phyloP scores from a whole-genome alignment of 257 asterid genomes.

The Solanum virginianum region DNA sequence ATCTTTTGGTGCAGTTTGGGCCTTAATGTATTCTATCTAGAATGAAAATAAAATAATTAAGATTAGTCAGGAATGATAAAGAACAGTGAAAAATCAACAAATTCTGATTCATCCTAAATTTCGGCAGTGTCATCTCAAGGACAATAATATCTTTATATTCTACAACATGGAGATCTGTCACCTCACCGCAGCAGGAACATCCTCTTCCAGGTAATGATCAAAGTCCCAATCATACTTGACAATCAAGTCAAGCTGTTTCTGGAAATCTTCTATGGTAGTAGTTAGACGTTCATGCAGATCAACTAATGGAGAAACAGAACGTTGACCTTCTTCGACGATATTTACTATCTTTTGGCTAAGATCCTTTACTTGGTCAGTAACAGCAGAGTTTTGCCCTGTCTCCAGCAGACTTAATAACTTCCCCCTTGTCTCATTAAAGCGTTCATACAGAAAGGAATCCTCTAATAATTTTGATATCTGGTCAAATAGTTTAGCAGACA shows the following conservation, averaged over 20 bases:
- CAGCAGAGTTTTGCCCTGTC: conserved; percentile 53
- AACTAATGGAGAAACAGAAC: conserved; percentile 70
- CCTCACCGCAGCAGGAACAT: conserved; percentile 99
- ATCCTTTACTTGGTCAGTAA: conserved; percentile 64
- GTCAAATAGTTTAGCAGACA: conserved; percentile 80
- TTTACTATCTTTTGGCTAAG: conserved; percentile 68
- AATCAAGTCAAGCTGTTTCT: conserved; percentile 88
- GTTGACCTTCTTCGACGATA: conserved; percentile 84
- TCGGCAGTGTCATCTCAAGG: background rate
- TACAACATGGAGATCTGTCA: conserved; percentile 46
- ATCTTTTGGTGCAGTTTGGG: conserved; percentile 65
- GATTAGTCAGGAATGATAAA: background rate
- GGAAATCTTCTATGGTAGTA: conserved; percentile 75
- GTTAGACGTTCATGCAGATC: conserved; percentile 68
- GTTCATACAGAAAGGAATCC: conserved; percentile 58
- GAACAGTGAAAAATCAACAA: background rate
- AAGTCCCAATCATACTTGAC: conserved; percentile 95
- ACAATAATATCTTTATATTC: conserved; percentile 7
- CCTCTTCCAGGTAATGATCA: conserved; percentile 93
- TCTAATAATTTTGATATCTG: conserved; percentile 68
- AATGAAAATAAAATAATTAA: conserved; percentile 1
- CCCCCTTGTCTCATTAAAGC: conserved; percentile 51
- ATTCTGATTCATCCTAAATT: background rate
- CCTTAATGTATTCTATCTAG: conserved; percentile 78
- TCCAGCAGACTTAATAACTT: conserved; percentile 50